Evolutionary conservation across 129 eudicot genomes (phyloP), one percentile per base, ranked within the genome.

Genomic region (Arctium minus): DNA sequence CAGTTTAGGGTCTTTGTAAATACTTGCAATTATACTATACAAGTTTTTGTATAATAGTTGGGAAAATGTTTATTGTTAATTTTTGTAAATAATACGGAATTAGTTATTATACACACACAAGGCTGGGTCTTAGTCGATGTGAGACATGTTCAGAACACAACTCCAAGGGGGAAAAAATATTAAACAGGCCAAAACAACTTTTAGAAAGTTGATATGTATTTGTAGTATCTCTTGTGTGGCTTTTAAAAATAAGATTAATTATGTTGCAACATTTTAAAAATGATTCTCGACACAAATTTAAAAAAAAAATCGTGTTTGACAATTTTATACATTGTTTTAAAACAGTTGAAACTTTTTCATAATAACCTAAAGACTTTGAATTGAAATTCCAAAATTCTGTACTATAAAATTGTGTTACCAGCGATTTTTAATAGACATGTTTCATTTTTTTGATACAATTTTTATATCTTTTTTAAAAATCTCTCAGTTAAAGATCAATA

Each of bases 1-100:
- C 80, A 73, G 81, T 50, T 50, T 50, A 75, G 77, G 81, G 81
- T 27, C 36, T 74, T 74, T 85, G 84, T 85, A 79, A 75, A 85
- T 85, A 35, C 31, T 64, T 18, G 27, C 3, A 73, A 15, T 64
- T 33, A 64, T 73, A 39, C 73, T 60, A 69, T 65, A 18, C 48
- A 85, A 4, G 17, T 84, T 64, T 46, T 18, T 67, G 74, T 44
- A 64, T 32, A 46, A 37, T 67, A 64, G 60, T 77, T 73, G 18
- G 11, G 8, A 13, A 72, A 70, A 70, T 70, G 74, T 70, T 60
- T 60, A 60, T 60, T 60, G 68, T 60, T 60, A 60, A 3, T 60
- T 17, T 60, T 60, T 60, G 68, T 60, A 60, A 60, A 60, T 60
- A 6, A 60, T 60, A 5, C 29, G 8, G 29, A 60, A 5, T 60